These are phyloP conservation scores for Salvia hispanica DNA, from an alignment of 257 asterid species.

Conservation along the genomic window DNA sequence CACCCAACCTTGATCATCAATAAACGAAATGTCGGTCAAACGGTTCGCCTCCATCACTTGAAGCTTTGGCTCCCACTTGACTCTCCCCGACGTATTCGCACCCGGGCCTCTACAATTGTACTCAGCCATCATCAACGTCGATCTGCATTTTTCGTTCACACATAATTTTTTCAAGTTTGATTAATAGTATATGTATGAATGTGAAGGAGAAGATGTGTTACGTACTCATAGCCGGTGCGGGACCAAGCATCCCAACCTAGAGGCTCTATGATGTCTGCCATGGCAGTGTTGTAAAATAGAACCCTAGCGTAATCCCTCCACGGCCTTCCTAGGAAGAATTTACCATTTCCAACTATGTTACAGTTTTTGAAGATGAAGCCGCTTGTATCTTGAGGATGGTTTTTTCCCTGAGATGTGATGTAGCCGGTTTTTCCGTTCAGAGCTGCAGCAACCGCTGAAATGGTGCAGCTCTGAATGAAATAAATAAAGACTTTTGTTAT, in stretches of 20 bases:
- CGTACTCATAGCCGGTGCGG: constrained; percentile 41
- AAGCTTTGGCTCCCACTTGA: constrained; percentile 15
- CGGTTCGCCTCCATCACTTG: background rate
- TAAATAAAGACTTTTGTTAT: too few relatives aligned
- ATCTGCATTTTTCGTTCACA: too few relatives aligned
- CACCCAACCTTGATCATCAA: constrained; percentile 18
- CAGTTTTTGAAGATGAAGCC: constrained; percentile 67
- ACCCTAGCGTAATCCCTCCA: constrained; percentile 35
- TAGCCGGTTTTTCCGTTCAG: constrained; percentile 21
- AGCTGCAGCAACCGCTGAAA: constrained; percentile 33
- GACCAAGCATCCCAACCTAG: constrained; percentile 51
- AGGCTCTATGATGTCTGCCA: constrained; percentile 31
- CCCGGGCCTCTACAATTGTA: background rate
- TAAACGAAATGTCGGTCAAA: background rate
- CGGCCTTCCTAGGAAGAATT: constrained; percentile 50
- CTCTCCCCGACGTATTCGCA: constrained; percentile 9
- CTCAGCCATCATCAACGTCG: background rate
- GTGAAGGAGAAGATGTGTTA: too few relatives aligned
- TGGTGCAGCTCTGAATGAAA: constrained; percentile 36
- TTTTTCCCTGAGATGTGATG: constrained; percentile 57
- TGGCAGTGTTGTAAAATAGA: constrained; percentile 22
- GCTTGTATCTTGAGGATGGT: background rate
- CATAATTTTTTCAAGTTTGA: too few relatives aligned
- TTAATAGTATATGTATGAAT: too few relatives aligned
- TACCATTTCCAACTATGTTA: constrained; percentile 50